Evolutionary conservation across 805 yeast species (phyloP), one percentile per base, ranked within the genome.

Genomic region (Wickerhamiella shivajii): DNA sequence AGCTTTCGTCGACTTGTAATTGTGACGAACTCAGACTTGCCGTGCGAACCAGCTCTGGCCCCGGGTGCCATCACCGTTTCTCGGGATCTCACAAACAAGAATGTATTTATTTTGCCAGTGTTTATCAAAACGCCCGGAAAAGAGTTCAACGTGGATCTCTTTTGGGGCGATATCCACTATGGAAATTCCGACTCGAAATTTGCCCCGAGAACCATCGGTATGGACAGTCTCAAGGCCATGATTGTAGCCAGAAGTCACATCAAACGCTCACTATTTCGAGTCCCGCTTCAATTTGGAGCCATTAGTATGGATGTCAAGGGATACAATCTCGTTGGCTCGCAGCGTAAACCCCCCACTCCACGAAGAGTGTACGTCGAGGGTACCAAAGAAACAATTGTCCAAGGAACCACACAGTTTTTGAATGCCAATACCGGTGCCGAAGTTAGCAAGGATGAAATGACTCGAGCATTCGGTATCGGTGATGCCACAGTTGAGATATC

Each of bases 281-380:
- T 38, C 16, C n/a, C 12, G 7, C 18, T 45, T 7, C 4, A 10
- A n/a, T 15, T 45, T 3, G 33, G 29, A 5, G 20, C 17, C 13
- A 24, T 85, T 13, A 60, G 63, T 0, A 66, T 87, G 30, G 77
- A 83, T 0, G 63, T 85, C 1, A 69, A 68, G 43, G 96, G 93
- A 0, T 78, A 71, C 46, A 56, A 76, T 0, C 61, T 78, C n/a
- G 67, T 66, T 39, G 60, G 63, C 6, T n/a, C n/a, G n/a, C 71
- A 69, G 33, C 75, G 74, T 38, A 64, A 60, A 26, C 46, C 70
- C 0, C 60, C 64, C 13, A 55, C 66, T n/a, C 58, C 69, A 9
- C 63, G 63, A 24, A 60, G 61, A 27, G 67, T 78, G 4, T 71
- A 67, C 49, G 70, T 67, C 26, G 64, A 65, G 31, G 68, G 64